Evolutionary conservation across 768 basidiomycete genomes (phyloP).

Genomic region (Agaricus blazei): DNA sequence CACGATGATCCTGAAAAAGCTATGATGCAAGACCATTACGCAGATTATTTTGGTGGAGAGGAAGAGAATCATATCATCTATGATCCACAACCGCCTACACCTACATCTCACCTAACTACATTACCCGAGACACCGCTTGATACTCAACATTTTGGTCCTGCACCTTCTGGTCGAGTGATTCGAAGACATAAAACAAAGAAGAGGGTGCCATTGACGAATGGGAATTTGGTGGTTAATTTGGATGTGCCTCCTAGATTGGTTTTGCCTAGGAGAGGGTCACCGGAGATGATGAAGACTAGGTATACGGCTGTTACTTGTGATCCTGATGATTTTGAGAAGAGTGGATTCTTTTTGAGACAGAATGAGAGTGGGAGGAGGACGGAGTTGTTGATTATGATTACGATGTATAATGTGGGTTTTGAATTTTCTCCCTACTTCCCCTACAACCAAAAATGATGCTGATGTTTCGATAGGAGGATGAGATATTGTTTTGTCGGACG

Average conservation of each 20-base stretch:
- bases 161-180: constrained; percentile 72
- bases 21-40: constrained; percentile 18
- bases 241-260: constrained; percentile 82
- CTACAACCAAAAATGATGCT: not conserved
- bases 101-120: constrained; percentile 29
- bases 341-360: constrained; percentile 82
- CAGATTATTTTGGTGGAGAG: constrained; percentile 20
- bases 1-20: constrained; percentile 39
- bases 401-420: constrained; percentile 85
- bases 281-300: constrained; percentile 68
- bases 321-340: constrained; percentile 85
- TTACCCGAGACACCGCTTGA: constrained; percentile 51
- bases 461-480: constrained; percentile 58
- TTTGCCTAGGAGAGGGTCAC: constrained; percentile 62
- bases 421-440: not conserved
- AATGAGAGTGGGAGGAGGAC: constrained; percentile 75
- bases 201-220: constrained; percentile 78
- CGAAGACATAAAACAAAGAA: constrained; percentile 75
- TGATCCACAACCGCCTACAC: constrained; percentile 38
- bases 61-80: constrained; percentile 29
- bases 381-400: constrained; percentile 91
- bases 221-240: constrained; percentile 83
- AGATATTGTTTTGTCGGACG: constrained; percentile 87
- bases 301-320: constrained; percentile 93
- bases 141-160: constrained; percentile 85